phyloP scores from a whole-genome alignment of 2,329 filamentous ascomycete species.

The Talaromyces atroroseus region DNA sequence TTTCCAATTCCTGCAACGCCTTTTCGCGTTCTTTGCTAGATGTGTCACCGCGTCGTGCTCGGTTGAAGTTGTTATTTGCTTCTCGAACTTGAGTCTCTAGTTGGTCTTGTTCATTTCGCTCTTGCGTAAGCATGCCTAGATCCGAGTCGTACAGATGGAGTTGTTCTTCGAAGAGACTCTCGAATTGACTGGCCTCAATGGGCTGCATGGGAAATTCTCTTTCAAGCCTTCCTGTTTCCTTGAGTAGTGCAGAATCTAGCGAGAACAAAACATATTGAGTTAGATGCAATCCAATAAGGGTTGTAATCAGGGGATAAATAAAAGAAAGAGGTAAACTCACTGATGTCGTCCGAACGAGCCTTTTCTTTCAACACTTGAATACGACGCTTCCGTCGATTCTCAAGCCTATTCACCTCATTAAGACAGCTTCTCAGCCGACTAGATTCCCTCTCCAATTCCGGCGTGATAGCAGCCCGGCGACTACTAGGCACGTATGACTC shows the following conservation, averaged over 20 bases:
- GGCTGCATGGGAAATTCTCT: constrained; percentile 77
- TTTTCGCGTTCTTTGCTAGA: constrained; percentile 71
- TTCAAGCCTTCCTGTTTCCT: constrained; percentile 78
- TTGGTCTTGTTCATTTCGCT: constrained; percentile 69
- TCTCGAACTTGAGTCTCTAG: constrained; percentile 64
- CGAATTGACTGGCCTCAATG: constrained; percentile 84
- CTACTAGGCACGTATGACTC: constrained; percentile 88
- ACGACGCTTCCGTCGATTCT: constrained; percentile 72
- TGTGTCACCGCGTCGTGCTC: constrained; percentile 62
- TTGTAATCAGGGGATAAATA: neutral
- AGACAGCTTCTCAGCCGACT: constrained; percentile 70
- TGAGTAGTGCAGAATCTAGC: constrained; percentile 67
- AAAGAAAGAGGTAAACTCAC: constrained; percentile 34
- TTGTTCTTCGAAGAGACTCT: constrained; percentile 79
- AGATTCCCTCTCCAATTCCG: constrained; percentile 73
- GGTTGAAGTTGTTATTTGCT: constrained; percentile 72
- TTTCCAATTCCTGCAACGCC: constrained; percentile 80
- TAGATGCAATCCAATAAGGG: neutral
- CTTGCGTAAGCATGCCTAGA: constrained; percentile 62
- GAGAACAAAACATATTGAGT: neutral
- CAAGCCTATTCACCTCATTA: constrained; percentile 78
- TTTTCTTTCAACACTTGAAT: constrained; percentile 74
- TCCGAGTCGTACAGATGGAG: constrained; percentile 79
- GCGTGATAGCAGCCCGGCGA: constrained; percentile 69
- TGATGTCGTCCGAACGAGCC: constrained; percentile 81